phyloP scores from a whole-genome alignment of 2,329 filamentous ascomycete genomes.

The Tolypocladium sp. region DNA sequence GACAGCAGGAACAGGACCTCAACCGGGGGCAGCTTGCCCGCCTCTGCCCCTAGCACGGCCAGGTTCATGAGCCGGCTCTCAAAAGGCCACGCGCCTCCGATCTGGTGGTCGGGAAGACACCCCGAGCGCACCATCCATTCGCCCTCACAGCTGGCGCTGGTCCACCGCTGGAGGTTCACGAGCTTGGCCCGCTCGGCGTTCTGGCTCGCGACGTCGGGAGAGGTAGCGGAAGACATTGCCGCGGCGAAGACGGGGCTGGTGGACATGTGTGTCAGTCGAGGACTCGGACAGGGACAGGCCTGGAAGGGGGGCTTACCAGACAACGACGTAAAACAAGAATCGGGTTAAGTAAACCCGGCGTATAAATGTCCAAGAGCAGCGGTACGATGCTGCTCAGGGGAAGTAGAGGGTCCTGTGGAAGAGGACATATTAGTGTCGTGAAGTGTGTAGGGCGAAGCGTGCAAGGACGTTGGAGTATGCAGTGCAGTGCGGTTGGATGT shows the following conservation, averaged over 20 bases:
- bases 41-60: neutral
- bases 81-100: neutral
- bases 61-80: neutral
- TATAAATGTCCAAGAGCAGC: neutral
- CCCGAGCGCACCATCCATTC: too few species aligned
- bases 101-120: neutral
- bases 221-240: neutral
- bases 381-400: neutral
- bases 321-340: neutral
- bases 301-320: neutral
- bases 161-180: too few species aligned
- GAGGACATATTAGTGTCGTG: neutral
- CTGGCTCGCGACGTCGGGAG: too few species aligned
- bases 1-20: neutral
- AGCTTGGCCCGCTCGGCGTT: too few species aligned
- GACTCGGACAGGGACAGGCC: neutral
- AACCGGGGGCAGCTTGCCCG: neutral
- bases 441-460: neutral
- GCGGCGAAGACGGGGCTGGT: neutral
- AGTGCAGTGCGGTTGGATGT: too few species aligned
- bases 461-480: too few species aligned
- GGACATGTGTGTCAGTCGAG: neutral
- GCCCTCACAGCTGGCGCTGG: too few species aligned
- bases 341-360: neutral
- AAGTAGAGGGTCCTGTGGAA: neutral